These are phyloP conservation scores for Neobulgaria alba DNA, from an alignment of 2,329 filamentous ascomycete genomes.

Conservation along the genomic window DNA sequence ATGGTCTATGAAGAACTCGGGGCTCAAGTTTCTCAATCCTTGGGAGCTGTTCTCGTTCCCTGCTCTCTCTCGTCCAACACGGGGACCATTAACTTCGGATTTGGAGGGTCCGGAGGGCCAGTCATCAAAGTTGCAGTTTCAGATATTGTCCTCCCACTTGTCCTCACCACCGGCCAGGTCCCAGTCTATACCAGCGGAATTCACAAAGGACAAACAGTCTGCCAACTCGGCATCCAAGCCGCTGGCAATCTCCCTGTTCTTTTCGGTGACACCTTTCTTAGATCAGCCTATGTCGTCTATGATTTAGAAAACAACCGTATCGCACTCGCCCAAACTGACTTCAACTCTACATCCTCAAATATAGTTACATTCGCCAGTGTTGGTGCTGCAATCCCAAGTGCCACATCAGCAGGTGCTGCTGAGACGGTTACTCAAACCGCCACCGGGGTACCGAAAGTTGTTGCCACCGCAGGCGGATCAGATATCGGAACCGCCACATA, in stretches of 20 bases:
- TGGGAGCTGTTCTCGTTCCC: conserved; percentile 41
- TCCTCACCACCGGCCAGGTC: conserved; percentile 26
- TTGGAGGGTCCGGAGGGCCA: conserved; percentile 36
- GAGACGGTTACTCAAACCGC: conserved; percentile 24
- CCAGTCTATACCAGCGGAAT: conserved; percentile 21
- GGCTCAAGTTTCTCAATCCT: conserved; percentile 35
- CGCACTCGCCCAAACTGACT: conserved; percentile 24
- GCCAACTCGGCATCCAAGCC: conserved; percentile 46
- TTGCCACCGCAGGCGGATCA: conserved; percentile 11
- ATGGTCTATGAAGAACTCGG: conserved; percentile 37
- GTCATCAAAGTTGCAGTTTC: conserved; percentile 37
- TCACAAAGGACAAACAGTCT: conserved; percentile 33
- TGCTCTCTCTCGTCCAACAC: conserved; percentile 33
- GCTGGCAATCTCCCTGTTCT: conserved; percentile 24
- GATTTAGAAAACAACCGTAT: conserved; percentile 44
- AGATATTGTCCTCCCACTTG: conserved; percentile 36
- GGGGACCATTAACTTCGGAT: conserved; percentile 40
- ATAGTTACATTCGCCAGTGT: conserved; percentile 24
- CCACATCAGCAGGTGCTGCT: conserved; percentile 17
- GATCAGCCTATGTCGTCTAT: conserved; percentile 47
- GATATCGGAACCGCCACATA: conserved; percentile 19
- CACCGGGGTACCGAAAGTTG: conserved; percentile 19
- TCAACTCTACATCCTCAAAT: conserved; percentile 31
- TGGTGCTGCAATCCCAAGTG: conserved; percentile 23
- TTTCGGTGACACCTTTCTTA: conserved; percentile 45